A percentile compares a stretch with the other conserved stretches of the same genome.
Conservation (phyloP, 2,329 filamentous ascomycete species). For the Pseudohalonectria lignicola region DNA sequence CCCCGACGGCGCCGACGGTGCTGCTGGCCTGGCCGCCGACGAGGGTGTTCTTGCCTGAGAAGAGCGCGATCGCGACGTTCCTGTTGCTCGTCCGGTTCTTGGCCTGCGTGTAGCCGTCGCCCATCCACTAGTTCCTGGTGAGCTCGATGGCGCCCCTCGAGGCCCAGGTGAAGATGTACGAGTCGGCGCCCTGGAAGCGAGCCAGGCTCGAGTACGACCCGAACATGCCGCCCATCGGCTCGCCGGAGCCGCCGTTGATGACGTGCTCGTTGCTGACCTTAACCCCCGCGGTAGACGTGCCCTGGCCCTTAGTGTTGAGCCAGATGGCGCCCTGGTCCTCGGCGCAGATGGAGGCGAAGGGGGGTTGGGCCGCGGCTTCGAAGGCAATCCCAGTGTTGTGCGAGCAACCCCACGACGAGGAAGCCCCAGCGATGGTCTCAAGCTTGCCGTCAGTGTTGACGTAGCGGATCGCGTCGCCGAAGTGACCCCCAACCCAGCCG, state of each 20-base stretch:
- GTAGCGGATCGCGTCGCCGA: slow-evolving; percentile 38
- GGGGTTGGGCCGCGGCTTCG: slow-evolving; percentile 45
- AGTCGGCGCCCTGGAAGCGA: slow-evolving; percentile 33
- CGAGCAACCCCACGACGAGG: slow-evolving; percentile 48
- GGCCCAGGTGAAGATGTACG: slow-evolving; percentile 53
- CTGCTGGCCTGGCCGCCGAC: slow-evolving; percentile 41
- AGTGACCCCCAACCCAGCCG: slow-evolving; percentile 43
- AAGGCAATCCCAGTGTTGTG: slow-evolving; percentile 57
- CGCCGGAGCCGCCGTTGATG: slow-evolving; percentile 46
- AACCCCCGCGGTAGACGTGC: slow-evolving; percentile 39
- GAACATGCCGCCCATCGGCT: slow-evolving; percentile 52
- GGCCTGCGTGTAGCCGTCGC: slow-evolving; percentile 38
- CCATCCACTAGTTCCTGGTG: slow-evolving; percentile 45
- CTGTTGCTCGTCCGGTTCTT: slow-evolving; percentile 44
- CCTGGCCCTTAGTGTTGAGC: slow-evolving; percentile 49
- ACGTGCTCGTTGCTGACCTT: slow-evolving; percentile 54
- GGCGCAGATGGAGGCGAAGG: slow-evolving; percentile 47
- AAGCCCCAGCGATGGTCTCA: slow-evolving; percentile 37
- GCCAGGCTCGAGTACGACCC: slow-evolving; percentile 49
- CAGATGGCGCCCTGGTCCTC: slow-evolving; percentile 54
- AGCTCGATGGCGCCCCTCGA: slow-evolving; percentile 47
- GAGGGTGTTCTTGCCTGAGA: slow-evolving; percentile 47
- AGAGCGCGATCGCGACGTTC: slow-evolving; percentile 46
- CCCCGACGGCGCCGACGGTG: slow-evolving; percentile 37
- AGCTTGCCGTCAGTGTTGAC: slow-evolving; percentile 37